Evolutionary conservation across 805 yeast species (phyloP).

Genomic region (Wickerhamomyces ciferrii): DNA sequence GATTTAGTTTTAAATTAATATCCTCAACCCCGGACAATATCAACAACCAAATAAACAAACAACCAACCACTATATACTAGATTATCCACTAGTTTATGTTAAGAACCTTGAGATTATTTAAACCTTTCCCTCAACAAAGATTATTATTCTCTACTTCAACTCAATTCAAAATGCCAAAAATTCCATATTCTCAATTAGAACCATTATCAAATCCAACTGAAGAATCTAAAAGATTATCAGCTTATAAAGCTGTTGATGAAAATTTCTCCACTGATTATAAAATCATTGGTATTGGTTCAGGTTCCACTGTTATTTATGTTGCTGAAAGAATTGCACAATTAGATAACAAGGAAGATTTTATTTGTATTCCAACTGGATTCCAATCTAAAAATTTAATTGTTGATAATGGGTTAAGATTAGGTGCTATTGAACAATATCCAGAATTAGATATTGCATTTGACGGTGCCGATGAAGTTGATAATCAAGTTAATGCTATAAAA

Average conservation of each 20-base stretch:
- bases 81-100: too few species aligned
- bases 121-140: background rate
- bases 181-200: constrained; percentile 20
- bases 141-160: background rate
- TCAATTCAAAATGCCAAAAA: constrained; percentile 13
- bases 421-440: constrained; percentile 79
- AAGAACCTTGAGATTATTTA: too few species aligned
- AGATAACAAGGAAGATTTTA: constrained; percentile 46
- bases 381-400: constrained; percentile 85
- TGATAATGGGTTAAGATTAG: constrained; percentile 72
- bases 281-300: constrained; percentile 92
- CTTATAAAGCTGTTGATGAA: constrained; percentile 88
- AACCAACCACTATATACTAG: too few species aligned
- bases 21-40: too few species aligned
- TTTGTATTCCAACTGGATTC: constrained; percentile 95
- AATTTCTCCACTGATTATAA: constrained; percentile 64
- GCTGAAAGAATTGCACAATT: constrained; percentile 88
- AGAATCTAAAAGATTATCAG: constrained; percentile 84
- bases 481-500: constrained; percentile 76
- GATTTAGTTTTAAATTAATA: too few species aligned
- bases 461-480: constrained; percentile 97
- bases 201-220: constrained; percentile 47
- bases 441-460: constrained; percentile 90
- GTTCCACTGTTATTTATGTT: constrained; percentile 94
- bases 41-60: too few species aligned